phyloP scores from a whole-genome alignment of 305 asterid species.

The Fraxinus xanthoxyloides region DNA sequence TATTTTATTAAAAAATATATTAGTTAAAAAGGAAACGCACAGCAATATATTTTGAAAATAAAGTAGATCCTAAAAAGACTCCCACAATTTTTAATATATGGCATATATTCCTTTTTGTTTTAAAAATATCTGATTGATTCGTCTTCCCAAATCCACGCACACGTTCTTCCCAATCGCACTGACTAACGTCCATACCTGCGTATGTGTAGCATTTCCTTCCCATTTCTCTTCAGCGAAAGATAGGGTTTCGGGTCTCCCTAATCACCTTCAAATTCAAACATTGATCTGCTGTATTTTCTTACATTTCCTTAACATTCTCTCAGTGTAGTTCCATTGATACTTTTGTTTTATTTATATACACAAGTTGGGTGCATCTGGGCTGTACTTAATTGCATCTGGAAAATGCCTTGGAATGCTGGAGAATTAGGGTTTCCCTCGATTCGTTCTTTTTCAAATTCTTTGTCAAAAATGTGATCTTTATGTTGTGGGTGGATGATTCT shows the following conservation, averaged over 20 bases:
- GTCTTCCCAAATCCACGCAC: background rate
- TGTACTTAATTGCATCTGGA: background rate
- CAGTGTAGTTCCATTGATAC: slow-evolving; percentile 18
- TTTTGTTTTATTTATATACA: slow-evolving; percentile 3
- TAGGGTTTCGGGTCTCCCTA: slow-evolving; percentile 27
- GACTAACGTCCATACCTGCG: background rate
- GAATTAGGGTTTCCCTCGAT: slow-evolving; percentile 10
- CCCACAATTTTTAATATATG: too few relatives aligned
- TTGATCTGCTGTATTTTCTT: slow-evolving; percentile 35
- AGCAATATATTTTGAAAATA: too few relatives aligned
- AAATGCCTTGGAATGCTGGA: slow-evolving; percentile 22
- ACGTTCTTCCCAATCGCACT: background rate
- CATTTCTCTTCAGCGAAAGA: slow-evolving; percentile 13
- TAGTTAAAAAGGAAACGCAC: too few relatives aligned
- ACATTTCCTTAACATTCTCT: slow-evolving; percentile 21
- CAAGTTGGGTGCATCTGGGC: background rate
- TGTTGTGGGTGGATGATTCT: slow-evolving; percentile 11
- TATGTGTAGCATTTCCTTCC: background rate
- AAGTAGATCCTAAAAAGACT: too few relatives aligned
- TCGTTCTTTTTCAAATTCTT: slow-evolving; percentile 16
- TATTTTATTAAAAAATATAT: too few relatives aligned
- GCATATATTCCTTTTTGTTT: background rate
- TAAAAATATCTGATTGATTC: background rate
- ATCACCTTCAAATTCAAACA: slow-evolving; percentile 10
- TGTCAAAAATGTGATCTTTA: slow-evolving; percentile 13